Evolutionary conservation across 495 filamentous ascomycete species (phyloP).

Genomic region (Penicillium dipodomyicola): DNA sequence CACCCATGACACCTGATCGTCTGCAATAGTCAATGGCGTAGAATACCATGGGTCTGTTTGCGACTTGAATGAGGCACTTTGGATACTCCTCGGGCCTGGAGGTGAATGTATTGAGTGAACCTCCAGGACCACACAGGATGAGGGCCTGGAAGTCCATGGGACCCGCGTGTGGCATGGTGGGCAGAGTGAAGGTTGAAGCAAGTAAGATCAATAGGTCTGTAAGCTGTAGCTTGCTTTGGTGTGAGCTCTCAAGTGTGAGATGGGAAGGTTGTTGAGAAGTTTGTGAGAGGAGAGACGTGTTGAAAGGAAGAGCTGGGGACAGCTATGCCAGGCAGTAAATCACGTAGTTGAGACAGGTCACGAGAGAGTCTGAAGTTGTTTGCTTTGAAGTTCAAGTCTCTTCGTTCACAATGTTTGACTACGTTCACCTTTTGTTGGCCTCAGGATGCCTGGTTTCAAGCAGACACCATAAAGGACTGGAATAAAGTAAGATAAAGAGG

Average conservation of each 20-base stretch:
- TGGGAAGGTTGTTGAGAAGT: neutral
- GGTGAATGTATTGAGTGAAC: conserved; percentile 87
- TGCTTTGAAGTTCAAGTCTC: neutral
- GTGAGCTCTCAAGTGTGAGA: neutral
- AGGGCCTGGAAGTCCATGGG: conserved; percentile 5
- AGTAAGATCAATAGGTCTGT: neutral
- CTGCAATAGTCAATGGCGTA: conserved; percentile 91
- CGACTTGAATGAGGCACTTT: conserved; percentile 85
- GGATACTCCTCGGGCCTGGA: conserved; percentile 73
- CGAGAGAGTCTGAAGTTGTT: neutral
- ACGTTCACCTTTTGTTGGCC: no score
- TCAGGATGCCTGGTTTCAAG: no score
- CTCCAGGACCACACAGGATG: conserved; percentile 61
- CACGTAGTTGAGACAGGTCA: neutral
- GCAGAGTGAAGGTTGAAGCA: neutral
- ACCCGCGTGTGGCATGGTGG: neutral
- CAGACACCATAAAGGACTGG: no score
- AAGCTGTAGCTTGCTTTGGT: neutral
- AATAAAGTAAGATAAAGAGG: no score
- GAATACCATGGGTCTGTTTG: conserved; percentile 94
- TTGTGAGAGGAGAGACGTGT: neutral
- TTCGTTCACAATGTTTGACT: no score
- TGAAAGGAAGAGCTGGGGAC: neutral
- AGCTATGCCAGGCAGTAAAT: neutral
- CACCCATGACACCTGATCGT: conserved; percentile 76